Base-by-base conservation (phyloP, 805 yeast species). In the Candida sanyiensis region DNA sequence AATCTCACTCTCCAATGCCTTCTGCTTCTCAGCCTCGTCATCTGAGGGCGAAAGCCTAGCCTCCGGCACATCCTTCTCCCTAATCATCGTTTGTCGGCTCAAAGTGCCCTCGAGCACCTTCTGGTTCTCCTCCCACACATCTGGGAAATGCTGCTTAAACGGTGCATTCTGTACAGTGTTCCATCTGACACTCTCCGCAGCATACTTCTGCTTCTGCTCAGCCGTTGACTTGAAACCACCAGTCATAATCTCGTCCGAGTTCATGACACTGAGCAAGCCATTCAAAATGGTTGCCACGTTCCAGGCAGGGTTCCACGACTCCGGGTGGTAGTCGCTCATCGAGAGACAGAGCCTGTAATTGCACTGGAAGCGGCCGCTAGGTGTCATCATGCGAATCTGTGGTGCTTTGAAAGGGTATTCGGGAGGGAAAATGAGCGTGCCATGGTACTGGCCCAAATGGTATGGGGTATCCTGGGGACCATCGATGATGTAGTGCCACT, bases 301-400 rank as follows among this genome's bases (percentile, higher is more conserved):
- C 96, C 96, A 89, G 4, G 94, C 84, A 1, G 97, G 96, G 59
- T 89, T 88, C 97, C 97, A 89, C 2, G 82, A 67, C 56, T 88
- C 93, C 5, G 95, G 96, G 52, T 89, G 97, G 59, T 74, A 89
- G 61, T 88, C 96, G 52, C 94, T 81, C 77, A 89, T 87, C 8
- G 88, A 77, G 28, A 89, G 66, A 61, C 97, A 89, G 17, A 89
- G 68, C 35, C 93, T 65, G 3, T 81, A 73, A 54, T 84, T 83
- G 41, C 87, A 73, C 34, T 73, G 70, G 58, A 89, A 89, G 33
- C 95, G 67, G 3, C 96, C 97, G 50, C 78, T 83, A 3, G 97
- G 96, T 0, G 97, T 89, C 22, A 80, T 63, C 83, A 89, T 86
- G 40, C 80, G 68, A 35, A 89, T 88, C 2, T 87, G 73, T 1